Evolutionary conservation across 176 grass and related monocot genomes (phyloP), one percentile per base, ranked within the genome.

Genomic region (Aechmea fasciata): DNA sequence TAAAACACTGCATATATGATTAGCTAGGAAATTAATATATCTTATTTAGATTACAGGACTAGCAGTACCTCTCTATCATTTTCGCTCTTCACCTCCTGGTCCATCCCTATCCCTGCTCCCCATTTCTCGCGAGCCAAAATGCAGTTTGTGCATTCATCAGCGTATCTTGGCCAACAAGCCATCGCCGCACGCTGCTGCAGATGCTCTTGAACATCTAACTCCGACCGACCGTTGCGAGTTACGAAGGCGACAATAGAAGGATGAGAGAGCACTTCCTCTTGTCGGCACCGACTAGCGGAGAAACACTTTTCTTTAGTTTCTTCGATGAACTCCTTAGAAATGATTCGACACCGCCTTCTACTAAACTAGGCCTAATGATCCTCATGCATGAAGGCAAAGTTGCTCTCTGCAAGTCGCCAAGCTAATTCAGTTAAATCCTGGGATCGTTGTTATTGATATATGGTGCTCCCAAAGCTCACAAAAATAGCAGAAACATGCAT

Each of bases 401-500:
- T 75, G 67, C 84, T 86, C 52, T 68, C 63, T 52, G 79, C 84
- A 1, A 86, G 67, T 0, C 84, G 75, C 84, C 79, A 86, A 52
- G 84, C 84, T 52, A 86, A 86, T 62, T 86, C 84, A 5, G 78
- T 49, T n/a, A 82, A 52, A 70, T 86, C 79, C 52, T 15, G 70
- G 51, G 57, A 71, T 10, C n/a, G n/a, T n/a, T n/a, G 6, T 82
- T 71, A 86, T 86, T 54, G 81, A 74, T 48, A 74, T 48, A 75
- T 79, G 20, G 79, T 8, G 62, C 84, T 86, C 52, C 84, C 84
- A 79, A 75, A 87, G 75, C 82, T 87, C 7, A 87, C 79, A 67
- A 64, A 87, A 48, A 82, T 79, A 47, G 79, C 75, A 26, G 79
- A 87, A 26, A 71, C 0, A n/a, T n/a, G n/a, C n/a, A 10, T 66